These are phyloP conservation scores for Colletotrichum sansevieriae DNA, from an alignment of 2,329 filamentous ascomycete species.

Conservation along the genomic window DNA sequence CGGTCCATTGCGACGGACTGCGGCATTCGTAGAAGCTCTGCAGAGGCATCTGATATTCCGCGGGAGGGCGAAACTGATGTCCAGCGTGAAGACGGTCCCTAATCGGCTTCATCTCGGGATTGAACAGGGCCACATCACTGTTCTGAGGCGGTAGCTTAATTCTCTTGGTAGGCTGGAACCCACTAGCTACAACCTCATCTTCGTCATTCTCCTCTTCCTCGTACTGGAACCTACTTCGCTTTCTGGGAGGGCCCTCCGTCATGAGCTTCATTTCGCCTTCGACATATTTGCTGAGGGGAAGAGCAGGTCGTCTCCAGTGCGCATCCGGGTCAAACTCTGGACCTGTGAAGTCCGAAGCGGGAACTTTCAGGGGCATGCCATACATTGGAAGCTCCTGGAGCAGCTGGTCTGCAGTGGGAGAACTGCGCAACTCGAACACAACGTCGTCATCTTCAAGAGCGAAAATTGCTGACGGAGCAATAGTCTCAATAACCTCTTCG, in stretches of 20 bases:
- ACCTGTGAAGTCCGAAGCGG: constrained; percentile 67
- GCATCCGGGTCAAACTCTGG: constrained; percentile 76
- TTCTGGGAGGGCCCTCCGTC: constrained; percentile 74
- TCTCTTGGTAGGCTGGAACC: constrained; percentile 46
- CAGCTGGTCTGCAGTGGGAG: constrained; percentile 80
- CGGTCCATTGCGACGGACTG: constrained; percentile 90
- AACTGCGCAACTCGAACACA: constrained; percentile 81
- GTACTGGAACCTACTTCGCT: constrained; percentile 87
- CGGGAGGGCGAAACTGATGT: constrained; percentile 93
- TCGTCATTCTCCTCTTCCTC: constrained; percentile 77
- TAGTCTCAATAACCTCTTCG: constrained; percentile 59
- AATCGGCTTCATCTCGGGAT: constrained; percentile 88
- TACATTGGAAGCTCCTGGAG: constrained; percentile 87
- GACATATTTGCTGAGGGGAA: constrained; percentile 89
- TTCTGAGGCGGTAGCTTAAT: constrained; percentile 74
- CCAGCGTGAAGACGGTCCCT: constrained; percentile 90
- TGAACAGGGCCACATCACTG: constrained; percentile 86
- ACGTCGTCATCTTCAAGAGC: constrained; percentile 85
- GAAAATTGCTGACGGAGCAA: constrained; percentile 84
- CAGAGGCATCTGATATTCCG: constrained; percentile 90
- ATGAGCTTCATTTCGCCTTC: constrained; percentile 82
- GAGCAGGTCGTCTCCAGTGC: constrained; percentile 79
- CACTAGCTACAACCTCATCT: constrained; percentile 57
- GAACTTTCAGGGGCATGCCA: constrained; percentile 71
- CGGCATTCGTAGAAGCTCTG: constrained; percentile 92